Percentiles rank a stretch among this genome's conserved stretches.
Conservation (phyloP, 2,329 filamentous ascomycete species). For the Juglanconis oblonga region DNA sequence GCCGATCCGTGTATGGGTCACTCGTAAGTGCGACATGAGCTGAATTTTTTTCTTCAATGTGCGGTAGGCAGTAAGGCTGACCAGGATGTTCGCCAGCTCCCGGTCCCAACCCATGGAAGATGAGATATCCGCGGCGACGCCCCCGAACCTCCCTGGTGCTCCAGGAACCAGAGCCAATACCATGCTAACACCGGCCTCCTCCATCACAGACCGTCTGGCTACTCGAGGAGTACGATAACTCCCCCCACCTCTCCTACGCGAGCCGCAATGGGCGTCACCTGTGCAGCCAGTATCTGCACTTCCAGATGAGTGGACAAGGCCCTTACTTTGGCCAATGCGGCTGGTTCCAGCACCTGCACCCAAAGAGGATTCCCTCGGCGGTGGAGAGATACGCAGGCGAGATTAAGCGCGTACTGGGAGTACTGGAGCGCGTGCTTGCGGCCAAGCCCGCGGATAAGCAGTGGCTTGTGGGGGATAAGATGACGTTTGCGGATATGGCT, state of each 20-base stretch:
- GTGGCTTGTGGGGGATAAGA: conserved; percentile 26
- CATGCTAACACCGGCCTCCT: conserved; percentile 32
- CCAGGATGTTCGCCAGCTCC: neutral
- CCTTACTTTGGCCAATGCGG: conserved; percentile 41
- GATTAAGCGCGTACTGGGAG: conserved; percentile 23
- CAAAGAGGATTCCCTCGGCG: conserved; percentile 21
- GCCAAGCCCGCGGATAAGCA: conserved; percentile 17
- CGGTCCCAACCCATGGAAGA: conserved; percentile 8
- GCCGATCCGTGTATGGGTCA: neutral
- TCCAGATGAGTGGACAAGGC: conserved; percentile 41
- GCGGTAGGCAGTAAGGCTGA: neutral
- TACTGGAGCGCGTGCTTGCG: conserved; percentile 22
- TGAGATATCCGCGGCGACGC: conserved; percentile 31
- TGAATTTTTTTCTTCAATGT: neutral
- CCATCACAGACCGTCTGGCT: conserved; percentile 24
- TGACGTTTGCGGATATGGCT: conserved; percentile 24
- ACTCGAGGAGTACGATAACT: conserved; percentile 25
- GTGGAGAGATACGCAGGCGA: conserved; percentile 25
- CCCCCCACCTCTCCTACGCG: conserved; percentile 20
- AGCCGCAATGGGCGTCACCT: conserved; percentile 20
- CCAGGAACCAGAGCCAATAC: too few species aligned
- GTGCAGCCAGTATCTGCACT: conserved; percentile 35
- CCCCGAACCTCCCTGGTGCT: conserved; percentile 18
- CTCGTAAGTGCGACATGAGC: neutral
- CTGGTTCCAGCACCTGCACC: conserved; percentile 36